phyloP scores from a whole-genome alignment of 768 basidiomycete species.

The Dacryopinax primogenitus region DNA sequence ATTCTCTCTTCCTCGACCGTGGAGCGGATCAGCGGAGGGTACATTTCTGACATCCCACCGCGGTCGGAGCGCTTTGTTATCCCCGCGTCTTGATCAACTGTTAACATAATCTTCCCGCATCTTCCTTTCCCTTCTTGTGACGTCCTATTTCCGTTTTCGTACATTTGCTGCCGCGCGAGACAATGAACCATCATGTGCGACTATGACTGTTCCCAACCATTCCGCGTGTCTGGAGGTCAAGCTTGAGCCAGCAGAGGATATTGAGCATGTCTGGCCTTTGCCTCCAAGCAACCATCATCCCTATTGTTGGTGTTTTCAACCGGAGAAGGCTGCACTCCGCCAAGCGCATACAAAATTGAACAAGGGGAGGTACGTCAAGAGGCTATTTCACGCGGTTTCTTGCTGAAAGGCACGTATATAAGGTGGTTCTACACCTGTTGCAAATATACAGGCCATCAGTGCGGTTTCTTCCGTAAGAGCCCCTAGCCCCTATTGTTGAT shows the following conservation, averaged over 20 bases:
- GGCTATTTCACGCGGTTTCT: background rate
- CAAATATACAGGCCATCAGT: background rate
- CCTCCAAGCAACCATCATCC: background rate
- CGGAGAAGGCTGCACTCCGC: background rate
- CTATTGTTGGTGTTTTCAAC: background rate
- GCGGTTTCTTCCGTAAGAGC: background rate
- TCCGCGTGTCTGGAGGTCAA: too few relatives aligned
- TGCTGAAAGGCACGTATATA: background rate
- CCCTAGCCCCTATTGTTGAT: background rate
- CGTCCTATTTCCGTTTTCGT: background rate
- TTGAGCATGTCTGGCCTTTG: background rate
- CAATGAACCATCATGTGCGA: background rate
- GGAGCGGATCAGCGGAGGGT: too few relatives aligned
- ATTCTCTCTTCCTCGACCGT: too few relatives aligned
- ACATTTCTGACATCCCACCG: too few relatives aligned
- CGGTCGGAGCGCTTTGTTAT: too few relatives aligned
- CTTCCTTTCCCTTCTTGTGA: background rate
- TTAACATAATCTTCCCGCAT: background rate
- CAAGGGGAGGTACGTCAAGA: background rate
- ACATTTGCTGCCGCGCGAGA: background rate
- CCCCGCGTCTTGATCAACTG: too few relatives aligned
- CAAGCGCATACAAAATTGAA: background rate
- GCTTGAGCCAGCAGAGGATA: background rate
- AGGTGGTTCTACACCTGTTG: constrained; percentile 4
- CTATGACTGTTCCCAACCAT: background rate